Evolutionary conservation across 495 filamentous ascomycete species (phyloP).

Genomic region (Cudoniella acicularis): DNA sequence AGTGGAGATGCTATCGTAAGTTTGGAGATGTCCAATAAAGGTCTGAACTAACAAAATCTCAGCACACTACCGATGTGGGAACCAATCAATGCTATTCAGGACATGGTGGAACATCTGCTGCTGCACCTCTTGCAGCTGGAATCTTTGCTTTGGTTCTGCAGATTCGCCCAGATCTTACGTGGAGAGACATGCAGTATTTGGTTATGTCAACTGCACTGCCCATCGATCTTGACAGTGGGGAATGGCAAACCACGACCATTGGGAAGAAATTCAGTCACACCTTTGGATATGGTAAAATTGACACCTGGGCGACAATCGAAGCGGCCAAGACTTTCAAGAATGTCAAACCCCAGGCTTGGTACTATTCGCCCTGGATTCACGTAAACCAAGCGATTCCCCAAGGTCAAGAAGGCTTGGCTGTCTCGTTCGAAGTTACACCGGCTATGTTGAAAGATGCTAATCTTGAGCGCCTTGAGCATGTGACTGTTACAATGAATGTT

Average conservation of each 20-base stretch:
- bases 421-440: slow-evolving; percentile 70
- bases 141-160: slow-evolving; percentile 90
- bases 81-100: slow-evolving; percentile 66
- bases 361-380: slow-evolving; percentile 85
- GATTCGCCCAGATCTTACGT: slow-evolving; percentile 80
- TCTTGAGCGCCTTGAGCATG: slow-evolving; percentile 81
- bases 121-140: slow-evolving; percentile 86
- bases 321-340: slow-evolving; percentile 78
- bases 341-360: slow-evolving; percentile 98
- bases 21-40: not conserved
- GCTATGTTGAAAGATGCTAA: slow-evolving; percentile 78
- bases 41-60: slow-evolving; percentile 17
- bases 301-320: slow-evolving; percentile 81
- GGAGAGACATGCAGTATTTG: slow-evolving; percentile 94
- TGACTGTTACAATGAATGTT: slow-evolving; percentile 97
- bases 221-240: slow-evolving; percentile 66
- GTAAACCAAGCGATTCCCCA: slow-evolving; percentile 84
- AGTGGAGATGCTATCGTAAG: slow-evolving; percentile 73
- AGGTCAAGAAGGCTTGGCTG: slow-evolving; percentile 74
- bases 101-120: slow-evolving; percentile 96
- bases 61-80: slow-evolving; percentile 94
- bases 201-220: slow-evolving; percentile 81
- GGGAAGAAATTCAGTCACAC: slow-evolving; percentile 89
- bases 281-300: slow-evolving; percentile 93
- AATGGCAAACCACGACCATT: slow-evolving; percentile 75